These are phyloP conservation scores for Leishmania martiniquensis DNA, from an alignment of 208 protist species.

Conservation along the genomic window DNA sequence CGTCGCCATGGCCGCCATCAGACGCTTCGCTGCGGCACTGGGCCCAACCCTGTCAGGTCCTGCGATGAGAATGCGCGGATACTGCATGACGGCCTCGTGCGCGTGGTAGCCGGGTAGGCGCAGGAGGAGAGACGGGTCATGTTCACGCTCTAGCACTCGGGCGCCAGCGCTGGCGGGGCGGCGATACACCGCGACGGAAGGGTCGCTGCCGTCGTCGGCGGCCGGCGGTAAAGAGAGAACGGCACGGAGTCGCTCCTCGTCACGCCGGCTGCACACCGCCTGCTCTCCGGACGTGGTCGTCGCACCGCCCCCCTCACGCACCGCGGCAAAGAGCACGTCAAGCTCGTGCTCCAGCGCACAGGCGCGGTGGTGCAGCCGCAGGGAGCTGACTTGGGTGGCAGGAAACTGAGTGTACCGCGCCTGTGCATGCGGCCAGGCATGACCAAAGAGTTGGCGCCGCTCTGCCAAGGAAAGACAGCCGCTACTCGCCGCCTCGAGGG, in stretches of 20 bases:
- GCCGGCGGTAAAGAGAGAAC: conserved; percentile 13
- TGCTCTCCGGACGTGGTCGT: background rate
- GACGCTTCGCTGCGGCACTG: conserved; percentile 36
- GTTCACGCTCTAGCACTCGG: conserved; percentile 13
- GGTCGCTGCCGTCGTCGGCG: conserved; percentile 9
- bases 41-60: conserved; percentile 41
- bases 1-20: conserved; percentile 37
- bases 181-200: conserved; percentile 2
- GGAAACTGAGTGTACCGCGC: conserved; percentile 55
- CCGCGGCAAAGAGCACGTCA: conserved; percentile 49
- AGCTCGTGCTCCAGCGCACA: conserved; percentile 66
- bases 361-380: conserved; percentile 71
- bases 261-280: background rate
- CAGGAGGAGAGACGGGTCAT: conserved; percentile 21
- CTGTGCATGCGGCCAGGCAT: conserved; percentile 57
- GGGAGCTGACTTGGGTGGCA: conserved; percentile 65
- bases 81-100: conserved; percentile 41
- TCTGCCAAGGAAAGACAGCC: conserved; percentile 26
- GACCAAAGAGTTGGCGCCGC: conserved; percentile 39
- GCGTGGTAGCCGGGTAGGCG: conserved; percentile 14
- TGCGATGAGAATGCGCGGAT: conserved; percentile 76
- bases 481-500: conserved; percentile 25
- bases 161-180: conserved; percentile 9
- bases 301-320: background rate
- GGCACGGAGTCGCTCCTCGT: conserved; percentile 8